Conservation (phyloP, 768 basidiomycete genomes). For the Artomyces pyxidatus region DNA sequence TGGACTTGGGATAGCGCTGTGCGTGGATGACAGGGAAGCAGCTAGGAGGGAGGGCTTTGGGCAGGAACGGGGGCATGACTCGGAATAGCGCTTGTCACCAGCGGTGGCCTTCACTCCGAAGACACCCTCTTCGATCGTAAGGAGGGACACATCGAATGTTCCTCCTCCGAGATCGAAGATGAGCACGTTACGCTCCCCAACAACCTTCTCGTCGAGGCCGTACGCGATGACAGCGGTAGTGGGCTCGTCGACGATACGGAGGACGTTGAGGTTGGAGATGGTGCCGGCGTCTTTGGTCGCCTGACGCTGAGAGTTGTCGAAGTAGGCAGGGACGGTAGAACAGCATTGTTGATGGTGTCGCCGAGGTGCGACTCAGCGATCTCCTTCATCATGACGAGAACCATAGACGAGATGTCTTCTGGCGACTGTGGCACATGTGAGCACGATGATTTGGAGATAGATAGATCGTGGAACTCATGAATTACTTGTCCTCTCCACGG, state of each 20-base stretch:
- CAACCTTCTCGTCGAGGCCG: constrained; percentile 36
- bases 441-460: not conserved
- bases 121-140: constrained; percentile 30
- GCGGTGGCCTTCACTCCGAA: not conserved
- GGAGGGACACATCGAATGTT: constrained; percentile 53
- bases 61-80: too few relatives aligned
- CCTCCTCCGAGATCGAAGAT: constrained; percentile 55
- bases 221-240: constrained; percentile 43
- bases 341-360: constrained; percentile 36
- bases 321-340: constrained; percentile 41
- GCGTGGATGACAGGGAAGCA: too few relatives aligned
- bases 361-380: constrained; percentile 40
- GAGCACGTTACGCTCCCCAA: constrained; percentile 41
- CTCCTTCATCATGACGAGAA: constrained; percentile 40
- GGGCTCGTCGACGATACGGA: constrained; percentile 43
- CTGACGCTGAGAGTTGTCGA: constrained; percentile 40
- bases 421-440: constrained; percentile 19
- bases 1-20: too few relatives aligned
- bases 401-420: constrained; percentile 37
- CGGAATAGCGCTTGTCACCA: too few relatives aligned
- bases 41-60: too few relatives aligned
- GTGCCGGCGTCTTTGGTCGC: constrained; percentile 39
- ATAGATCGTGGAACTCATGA: constrained; percentile 21
- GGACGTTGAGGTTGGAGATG: constrained; percentile 38
- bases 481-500: constrained; percentile 38